phyloP scores from a whole-genome alignment of 495 filamentous ascomycete genomes.

The Saxophila tyrrhenica region DNA sequence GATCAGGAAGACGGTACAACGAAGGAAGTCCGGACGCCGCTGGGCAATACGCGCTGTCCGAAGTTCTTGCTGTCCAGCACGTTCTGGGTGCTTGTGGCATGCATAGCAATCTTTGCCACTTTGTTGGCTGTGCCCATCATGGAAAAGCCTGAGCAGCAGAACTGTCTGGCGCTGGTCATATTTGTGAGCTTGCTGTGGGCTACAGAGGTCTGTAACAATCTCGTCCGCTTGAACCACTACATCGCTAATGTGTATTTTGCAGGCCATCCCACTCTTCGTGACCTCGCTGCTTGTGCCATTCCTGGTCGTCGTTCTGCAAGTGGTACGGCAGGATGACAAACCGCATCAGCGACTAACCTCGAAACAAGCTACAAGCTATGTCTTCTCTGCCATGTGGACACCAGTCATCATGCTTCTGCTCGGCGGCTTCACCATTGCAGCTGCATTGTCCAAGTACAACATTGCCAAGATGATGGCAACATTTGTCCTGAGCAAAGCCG shows the following conservation, averaged over 20 bases:
- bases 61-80: slow-evolving; percentile 72
- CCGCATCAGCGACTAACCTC: slow-evolving; percentile 58
- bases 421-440: slow-evolving; percentile 91
- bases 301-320: slow-evolving; percentile 72
- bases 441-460: slow-evolving; percentile 89
- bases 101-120: slow-evolving; percentile 58
- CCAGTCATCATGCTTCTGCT: slow-evolving; percentile 97
- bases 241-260: too few relatives aligned
- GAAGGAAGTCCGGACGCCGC: slow-evolving; percentile 66
- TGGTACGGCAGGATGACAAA: slow-evolving; percentile 66
- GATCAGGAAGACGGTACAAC: slow-evolving; percentile 51
- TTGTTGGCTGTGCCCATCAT: slow-evolving; percentile 67
- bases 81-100: slow-evolving; percentile 63
- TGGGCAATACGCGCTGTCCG: slow-evolving; percentile 66
- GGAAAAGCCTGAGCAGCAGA: slow-evolving; percentile 79
- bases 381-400: slow-evolving; percentile 97
- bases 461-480: slow-evolving; percentile 96
- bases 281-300: slow-evolving; percentile 92
- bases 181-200: slow-evolving; percentile 95
- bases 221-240: not conserved
- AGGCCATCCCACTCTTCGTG: slow-evolving; percentile 95
- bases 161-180: slow-evolving; percentile 85
- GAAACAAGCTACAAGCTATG: slow-evolving; percentile 63
- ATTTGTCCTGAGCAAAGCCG: slow-evolving; percentile 93
- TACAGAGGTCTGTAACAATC: slow-evolving; percentile 77